A percentile compares a stretch with the other conserved stretches of the same genome.
Evolutionary conservation across 176 grass and related monocot genomes (phyloP).

Genomic region (Triticum urartu): DNA sequence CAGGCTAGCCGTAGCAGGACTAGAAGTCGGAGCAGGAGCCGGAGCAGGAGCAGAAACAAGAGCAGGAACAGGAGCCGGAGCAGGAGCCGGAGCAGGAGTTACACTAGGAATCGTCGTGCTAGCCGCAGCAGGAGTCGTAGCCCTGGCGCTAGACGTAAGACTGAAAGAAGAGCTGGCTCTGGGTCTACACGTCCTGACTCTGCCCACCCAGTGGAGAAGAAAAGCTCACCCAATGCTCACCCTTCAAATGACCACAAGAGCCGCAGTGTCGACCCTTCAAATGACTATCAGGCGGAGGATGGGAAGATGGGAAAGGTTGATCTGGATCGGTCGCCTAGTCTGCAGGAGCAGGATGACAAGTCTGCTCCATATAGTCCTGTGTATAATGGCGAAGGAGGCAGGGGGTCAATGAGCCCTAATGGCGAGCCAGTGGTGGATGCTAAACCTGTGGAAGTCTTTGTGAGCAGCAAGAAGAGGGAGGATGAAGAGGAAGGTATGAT

Average conservation of each 20-base stretch:
- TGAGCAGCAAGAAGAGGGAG: slow-evolving; percentile 27
- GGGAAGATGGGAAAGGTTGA: slow-evolving; percentile 46
- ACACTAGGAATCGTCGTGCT: slow-evolving; percentile 41
- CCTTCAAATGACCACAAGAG: slow-evolving; percentile 22
- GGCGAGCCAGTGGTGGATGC: slow-evolving; percentile 19
- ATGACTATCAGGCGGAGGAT: slow-evolving; percentile 27
- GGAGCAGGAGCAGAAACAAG: slow-evolving; percentile 17
- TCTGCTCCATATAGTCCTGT: slow-evolving; percentile 43
- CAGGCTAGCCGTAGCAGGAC: slow-evolving; percentile 44
- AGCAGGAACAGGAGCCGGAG: slow-evolving; percentile 36
- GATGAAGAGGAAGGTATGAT: slow-evolving; percentile 77
- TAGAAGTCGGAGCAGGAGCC: slow-evolving; percentile 48
- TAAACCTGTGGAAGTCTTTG: slow-evolving; percentile 12
- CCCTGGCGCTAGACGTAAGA: slow-evolving; percentile 33
- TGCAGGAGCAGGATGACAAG: slow-evolving; percentile 33
- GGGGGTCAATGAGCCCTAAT: slow-evolving; percentile 40
- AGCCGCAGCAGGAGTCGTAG: slow-evolving; percentile 62
- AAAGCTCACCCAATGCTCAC: slow-evolving; percentile 26
- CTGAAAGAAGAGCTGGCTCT: slow-evolving; percentile 37
- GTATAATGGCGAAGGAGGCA: slow-evolving; percentile 48
- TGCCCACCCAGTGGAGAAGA: slow-evolving; percentile 26
- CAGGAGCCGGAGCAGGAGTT: slow-evolving; percentile 49
- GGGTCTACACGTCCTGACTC: slow-evolving; percentile 19
- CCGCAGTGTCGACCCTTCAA: slow-evolving; percentile 20
- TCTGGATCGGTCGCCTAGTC: slow-evolving; percentile 41